Evolutionary conservation across 257 asterid species (phyloP).

Genomic region (Sherardia arvensis): DNA sequence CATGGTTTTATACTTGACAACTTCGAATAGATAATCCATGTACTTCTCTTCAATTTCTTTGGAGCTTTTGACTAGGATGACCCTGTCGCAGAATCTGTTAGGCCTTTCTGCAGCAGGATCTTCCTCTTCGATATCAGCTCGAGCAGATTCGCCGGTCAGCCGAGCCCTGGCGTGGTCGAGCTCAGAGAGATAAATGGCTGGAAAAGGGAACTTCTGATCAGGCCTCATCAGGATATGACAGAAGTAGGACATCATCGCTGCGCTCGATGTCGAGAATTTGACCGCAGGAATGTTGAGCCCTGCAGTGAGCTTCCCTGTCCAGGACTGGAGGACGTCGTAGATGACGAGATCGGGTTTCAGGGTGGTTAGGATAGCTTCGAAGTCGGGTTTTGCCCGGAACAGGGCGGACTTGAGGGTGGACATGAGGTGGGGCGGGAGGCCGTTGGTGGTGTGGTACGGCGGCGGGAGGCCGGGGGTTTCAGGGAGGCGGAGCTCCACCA

Average conservation of each 20-base stretch:
- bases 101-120: slow-evolving; percentile 11
- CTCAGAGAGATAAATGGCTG: slow-evolving; percentile 13
- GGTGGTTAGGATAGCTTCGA: slow-evolving; percentile 17
- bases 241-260: slow-evolving; percentile 20
- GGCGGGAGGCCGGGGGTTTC: slow-evolving; percentile 34
- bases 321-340: slow-evolving; percentile 24
- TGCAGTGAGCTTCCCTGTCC: slow-evolving; percentile 29
- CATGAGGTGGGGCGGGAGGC: slow-evolving; percentile 44
- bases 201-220: slow-evolving; percentile 24
- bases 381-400: slow-evolving; percentile 18
- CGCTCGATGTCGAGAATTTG: slow-evolving; percentile 25
- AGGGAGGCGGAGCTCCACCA: slow-evolving; percentile 32
- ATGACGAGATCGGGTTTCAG: slow-evolving; percentile 33
- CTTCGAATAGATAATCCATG: slow-evolving; percentile 21
- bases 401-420: slow-evolving; percentile 28
- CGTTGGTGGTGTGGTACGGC: slow-evolving; percentile 39
- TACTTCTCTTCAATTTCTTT: slow-evolving; percentile 40
- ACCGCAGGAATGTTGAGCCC: slow-evolving; percentile 17
- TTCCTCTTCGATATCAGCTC: slow-evolving; percentile 15
- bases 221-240: slow-evolving; percentile 1
- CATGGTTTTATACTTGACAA: slow-evolving; percentile 2
- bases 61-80: slow-evolving; percentile 24
- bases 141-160: slow-evolving; percentile 4
- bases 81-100: background rate
- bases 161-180: slow-evolving; percentile 17